phyloP scores from a whole-genome alignment of 2,329 filamentous ascomycete genomes.

The Truncatella angustata region DNA sequence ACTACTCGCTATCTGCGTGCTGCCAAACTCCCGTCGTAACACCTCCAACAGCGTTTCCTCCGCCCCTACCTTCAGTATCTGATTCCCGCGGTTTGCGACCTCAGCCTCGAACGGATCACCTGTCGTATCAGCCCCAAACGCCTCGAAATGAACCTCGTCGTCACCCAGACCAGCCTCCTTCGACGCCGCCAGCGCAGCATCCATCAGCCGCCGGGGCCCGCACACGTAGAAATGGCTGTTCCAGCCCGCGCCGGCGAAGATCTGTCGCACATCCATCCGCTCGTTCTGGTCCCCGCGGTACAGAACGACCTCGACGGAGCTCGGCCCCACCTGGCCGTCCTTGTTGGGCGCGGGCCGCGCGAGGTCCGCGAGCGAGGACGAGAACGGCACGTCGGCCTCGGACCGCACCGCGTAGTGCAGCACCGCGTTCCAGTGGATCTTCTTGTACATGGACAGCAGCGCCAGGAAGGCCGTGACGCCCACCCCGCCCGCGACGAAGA shows the following conservation, averaged over 20 bases:
- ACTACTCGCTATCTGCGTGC: conserved; percentile 41
- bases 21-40: conserved; percentile 39
- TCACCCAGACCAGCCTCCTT: conserved; percentile 40
- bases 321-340: neutral
- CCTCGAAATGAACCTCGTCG: conserved; percentile 59
- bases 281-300: conserved; percentile 52
- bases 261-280: conserved; percentile 47
- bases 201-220: conserved; percentile 57
- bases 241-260: conserved; percentile 46
- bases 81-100: conserved; percentile 37
- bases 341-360: conserved; percentile 15
- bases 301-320: conserved; percentile 37
- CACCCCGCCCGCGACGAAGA: conserved; percentile 64
- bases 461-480: conserved; percentile 64
- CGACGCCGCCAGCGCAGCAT: conserved; percentile 43
- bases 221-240: conserved; percentile 62
- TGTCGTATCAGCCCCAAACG: conserved; percentile 50
- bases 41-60: conserved; percentile 51
- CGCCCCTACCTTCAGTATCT: conserved; percentile 39
- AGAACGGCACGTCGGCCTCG: conserved; percentile 52
- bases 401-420: conserved; percentile 60
- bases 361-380: conserved; percentile 41
- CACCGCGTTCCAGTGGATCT: conserved; percentile 47
- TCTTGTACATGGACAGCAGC: conserved; percentile 34
- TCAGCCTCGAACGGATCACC: conserved; percentile 61